Conservation (phyloP, 495 filamentous ascomycete species). For the Daldinia bambusicola region DNA sequence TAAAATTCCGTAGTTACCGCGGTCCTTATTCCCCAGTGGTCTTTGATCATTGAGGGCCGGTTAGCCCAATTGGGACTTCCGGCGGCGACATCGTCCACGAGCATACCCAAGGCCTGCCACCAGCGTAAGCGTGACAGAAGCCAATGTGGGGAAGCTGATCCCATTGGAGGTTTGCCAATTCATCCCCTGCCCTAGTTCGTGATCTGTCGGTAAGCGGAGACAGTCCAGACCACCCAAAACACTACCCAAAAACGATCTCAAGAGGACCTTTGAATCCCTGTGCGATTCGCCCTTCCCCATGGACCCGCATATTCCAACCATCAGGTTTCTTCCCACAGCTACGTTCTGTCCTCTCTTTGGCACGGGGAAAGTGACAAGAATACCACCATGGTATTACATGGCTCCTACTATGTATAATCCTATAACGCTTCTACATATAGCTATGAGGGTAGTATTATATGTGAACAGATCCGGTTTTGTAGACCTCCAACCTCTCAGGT, state of each 20-base stretch:
- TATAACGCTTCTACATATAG: not conserved
- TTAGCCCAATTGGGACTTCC: slow-evolving; percentile 35
- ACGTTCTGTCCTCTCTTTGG: slow-evolving; percentile 26
- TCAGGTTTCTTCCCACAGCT: slow-evolving; percentile 31
- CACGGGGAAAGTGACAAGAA: slow-evolving; percentile 26
- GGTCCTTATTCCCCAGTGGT: slow-evolving; percentile 18
- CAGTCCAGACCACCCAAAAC: slow-evolving; percentile 33
- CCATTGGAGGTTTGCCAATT: slow-evolving; percentile 26
- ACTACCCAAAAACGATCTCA: not conserved
- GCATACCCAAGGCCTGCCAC: slow-evolving; percentile 15
- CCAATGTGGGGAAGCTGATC: slow-evolving; percentile 37
- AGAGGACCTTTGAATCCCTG: not conserved
- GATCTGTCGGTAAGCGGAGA: slow-evolving; percentile 26
- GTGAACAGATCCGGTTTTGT: slow-evolving; percentile 23
- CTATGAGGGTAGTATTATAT: slow-evolving; percentile 9
- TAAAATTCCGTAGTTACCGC: slow-evolving; percentile 12
- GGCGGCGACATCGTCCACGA: slow-evolving; percentile 37
- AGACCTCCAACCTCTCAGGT: slow-evolving; percentile 21
- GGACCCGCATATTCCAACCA: slow-evolving; percentile 30
- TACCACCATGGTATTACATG: slow-evolving; percentile 32
- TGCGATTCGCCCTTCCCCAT: slow-evolving; percentile 29
- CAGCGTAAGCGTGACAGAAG: slow-evolving; percentile 29
- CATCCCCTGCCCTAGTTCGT: slow-evolving; percentile 34
- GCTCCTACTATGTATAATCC: slow-evolving; percentile 12
- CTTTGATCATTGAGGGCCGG: slow-evolving; percentile 21